Evolutionary conservation across 192 early-diverging fungal genomes (phyloP).

Genomic region (Coemansia sp.): DNA sequence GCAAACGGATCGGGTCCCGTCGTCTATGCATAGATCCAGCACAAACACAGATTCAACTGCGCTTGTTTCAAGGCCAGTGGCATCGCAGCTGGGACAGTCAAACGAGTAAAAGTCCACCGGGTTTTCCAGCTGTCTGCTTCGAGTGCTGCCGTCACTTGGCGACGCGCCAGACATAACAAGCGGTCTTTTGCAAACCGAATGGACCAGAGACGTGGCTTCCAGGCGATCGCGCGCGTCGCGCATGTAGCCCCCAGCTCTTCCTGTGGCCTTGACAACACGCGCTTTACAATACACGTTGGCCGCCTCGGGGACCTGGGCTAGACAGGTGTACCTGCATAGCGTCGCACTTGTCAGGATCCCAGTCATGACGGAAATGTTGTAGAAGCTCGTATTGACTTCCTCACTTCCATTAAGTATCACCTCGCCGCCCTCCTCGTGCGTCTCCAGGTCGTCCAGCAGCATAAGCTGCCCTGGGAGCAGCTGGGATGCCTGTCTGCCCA

Average conservation of each 20-base stretch:
- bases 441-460: slow-evolving; percentile 29
- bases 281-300: slow-evolving; percentile 27
- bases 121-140: slow-evolving; percentile 12
- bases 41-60: slow-evolving; percentile 27
- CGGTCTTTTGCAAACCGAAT: slow-evolving; percentile 16
- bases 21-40: slow-evolving; percentile 20
- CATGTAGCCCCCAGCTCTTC: slow-evolving; percentile 4
- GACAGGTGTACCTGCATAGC: slow-evolving; percentile 23
- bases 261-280: slow-evolving; percentile 14
- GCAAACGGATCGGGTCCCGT: slow-evolving; percentile 21
- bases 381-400: slow-evolving; percentile 16
- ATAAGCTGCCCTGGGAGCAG: slow-evolving; percentile 47
- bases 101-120: slow-evolving; percentile 28
- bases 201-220: slow-evolving; percentile 36
- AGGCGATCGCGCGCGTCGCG: slow-evolving; percentile 39
- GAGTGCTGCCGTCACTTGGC: neutral
- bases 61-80: neutral
- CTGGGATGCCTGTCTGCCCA: slow-evolving; percentile 26
- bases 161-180: slow-evolving; percentile 2
- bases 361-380: slow-evolving; percentile 31
- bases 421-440: slow-evolving; percentile 22
- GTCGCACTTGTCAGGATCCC: slow-evolving; percentile 29
- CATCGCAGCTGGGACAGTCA: slow-evolving; percentile 26
- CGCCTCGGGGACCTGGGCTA: slow-evolving; percentile 5
- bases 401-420: slow-evolving; percentile 37